These are phyloP conservation scores for Coniella vitis DNA, from an alignment of 2,329 filamentous ascomycete genomes.

Conservation along the genomic window DNA sequence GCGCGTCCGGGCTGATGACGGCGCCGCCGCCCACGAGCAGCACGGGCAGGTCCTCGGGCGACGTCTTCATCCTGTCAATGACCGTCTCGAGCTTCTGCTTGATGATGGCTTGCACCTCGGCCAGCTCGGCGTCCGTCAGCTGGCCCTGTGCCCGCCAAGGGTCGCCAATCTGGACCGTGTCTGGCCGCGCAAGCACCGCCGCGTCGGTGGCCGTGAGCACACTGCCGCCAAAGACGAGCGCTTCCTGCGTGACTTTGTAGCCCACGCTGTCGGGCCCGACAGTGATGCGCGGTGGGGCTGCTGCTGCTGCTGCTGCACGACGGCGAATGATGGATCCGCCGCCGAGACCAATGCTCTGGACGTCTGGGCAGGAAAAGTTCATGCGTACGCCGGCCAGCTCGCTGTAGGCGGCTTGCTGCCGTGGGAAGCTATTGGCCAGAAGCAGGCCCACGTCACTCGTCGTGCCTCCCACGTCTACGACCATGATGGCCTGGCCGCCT, in stretches of 20 bases:
- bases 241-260: conserved; percentile 36
- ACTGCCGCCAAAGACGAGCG: conserved; percentile 39
- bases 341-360: conserved; percentile 35
- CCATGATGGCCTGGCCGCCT: conserved; percentile 29
- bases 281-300: conserved; percentile 27
- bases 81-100: conserved; percentile 18
- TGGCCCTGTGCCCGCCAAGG: conserved; percentile 20
- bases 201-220: conserved; percentile 42
- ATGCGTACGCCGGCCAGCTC: conserved; percentile 39
- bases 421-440: conserved; percentile 40
- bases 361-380: conserved; percentile 31
- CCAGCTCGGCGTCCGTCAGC: conserved; percentile 27
- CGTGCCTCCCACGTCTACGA: conserved; percentile 48
- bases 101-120: conserved; percentile 13
- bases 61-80: conserved; percentile 23
- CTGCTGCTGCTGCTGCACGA: conserved; percentile 13
- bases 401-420: conserved; percentile 38
- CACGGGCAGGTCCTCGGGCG: conserved; percentile 21
- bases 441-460: conserved; percentile 46
- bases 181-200: conserved; percentile 36
- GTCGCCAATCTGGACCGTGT: conserved; percentile 36
- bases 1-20: conserved; percentile 30
- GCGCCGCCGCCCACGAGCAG: conserved; percentile 39
- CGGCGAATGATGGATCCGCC: conserved; percentile 34
- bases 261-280: conserved; percentile 47